Evolutionary conservation across 228 moss, liverwort and hornwort genomes (phyloP).

Genomic region (Sphagnum magellanicum): DNA sequence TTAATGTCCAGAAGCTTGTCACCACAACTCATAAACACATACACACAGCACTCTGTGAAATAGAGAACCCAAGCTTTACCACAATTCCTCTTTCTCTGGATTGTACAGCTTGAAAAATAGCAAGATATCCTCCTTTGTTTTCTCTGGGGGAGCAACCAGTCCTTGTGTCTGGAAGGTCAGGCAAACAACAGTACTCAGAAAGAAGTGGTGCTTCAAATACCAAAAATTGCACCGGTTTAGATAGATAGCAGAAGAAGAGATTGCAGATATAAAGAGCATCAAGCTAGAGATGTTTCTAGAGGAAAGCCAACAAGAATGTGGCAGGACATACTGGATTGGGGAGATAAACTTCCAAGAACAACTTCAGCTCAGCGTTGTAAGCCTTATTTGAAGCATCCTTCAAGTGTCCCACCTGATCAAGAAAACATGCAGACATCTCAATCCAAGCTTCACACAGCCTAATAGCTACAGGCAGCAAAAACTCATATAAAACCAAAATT

Average conservation of each 20-base stretch:
- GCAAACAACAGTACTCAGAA: no score
- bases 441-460: no score
- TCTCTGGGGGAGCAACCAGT: conserved; percentile 52
- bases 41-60: neutral
- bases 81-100: conserved; percentile 84
- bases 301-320: no score
- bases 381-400: conserved; percentile 98
- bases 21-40: neutral
- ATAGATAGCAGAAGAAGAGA: neutral
- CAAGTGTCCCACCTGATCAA: conserved; percentile 79
- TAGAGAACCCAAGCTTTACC: conserved; percentile 29
- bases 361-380: conserved; percentile 97
- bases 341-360: conserved; percentile 86
- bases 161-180: conserved; percentile 38
- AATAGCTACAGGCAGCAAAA: no score
- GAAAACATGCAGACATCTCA: no score
- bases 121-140: conserved; percentile 94
- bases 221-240: no score
- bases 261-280: neutral
- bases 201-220: no score
- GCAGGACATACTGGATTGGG: conserved; percentile 42
- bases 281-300: neutral
- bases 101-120: conserved; percentile 95
- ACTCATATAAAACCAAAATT: no score
- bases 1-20: neutral